Conservation (phyloP, 2,329 filamentous ascomycete genomes). For the Hymenoscyphus fructigenus region DNA sequence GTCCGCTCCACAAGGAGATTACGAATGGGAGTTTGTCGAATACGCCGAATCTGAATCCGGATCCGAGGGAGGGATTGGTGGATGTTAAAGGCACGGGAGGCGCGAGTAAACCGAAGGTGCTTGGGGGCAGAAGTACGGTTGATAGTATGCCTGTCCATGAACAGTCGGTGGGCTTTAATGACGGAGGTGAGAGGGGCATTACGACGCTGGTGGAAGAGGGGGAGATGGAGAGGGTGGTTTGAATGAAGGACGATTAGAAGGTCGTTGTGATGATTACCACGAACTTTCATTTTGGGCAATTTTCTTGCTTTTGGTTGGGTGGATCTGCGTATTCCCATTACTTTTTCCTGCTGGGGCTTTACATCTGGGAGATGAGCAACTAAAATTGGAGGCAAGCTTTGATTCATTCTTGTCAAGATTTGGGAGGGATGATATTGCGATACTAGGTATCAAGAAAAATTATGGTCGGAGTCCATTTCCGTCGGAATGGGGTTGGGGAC, state of each 20-base stretch:
- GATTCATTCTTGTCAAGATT: no score
- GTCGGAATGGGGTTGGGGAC: no score
- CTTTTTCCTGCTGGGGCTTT: neutral
- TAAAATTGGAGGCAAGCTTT: neutral
- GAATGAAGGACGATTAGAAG: neutral
- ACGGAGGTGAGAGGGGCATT: conserved; percentile 31
- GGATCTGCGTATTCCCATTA: neutral
- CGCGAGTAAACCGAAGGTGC: conserved; percentile 19
- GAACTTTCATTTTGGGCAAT: neutral
- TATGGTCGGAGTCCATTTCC: no score
- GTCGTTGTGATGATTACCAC: neutral
- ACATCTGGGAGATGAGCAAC: neutral
- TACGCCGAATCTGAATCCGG: conserved; percentile 25
- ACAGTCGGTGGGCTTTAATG: conserved; percentile 28
- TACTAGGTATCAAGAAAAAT: no score
- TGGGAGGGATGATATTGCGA: no score
- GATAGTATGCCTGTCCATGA: conserved; percentile 32
- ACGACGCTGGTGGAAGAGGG: conserved; percentile 32
- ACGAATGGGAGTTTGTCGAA: conserved; percentile 7
- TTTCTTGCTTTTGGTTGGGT: neutral
- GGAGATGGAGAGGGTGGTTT: conserved; percentile 7
- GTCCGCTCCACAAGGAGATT: conserved; percentile 45
- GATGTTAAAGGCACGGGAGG: conserved; percentile 16
- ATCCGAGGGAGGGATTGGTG: conserved; percentile 1
- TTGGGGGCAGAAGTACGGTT: conserved; percentile 27